Percentiles rank a stretch among this genome's conserved stretches.
phyloP scores from a whole-genome alignment of 208 protist genomes.

The Trichomonas gallinae region DNA sequence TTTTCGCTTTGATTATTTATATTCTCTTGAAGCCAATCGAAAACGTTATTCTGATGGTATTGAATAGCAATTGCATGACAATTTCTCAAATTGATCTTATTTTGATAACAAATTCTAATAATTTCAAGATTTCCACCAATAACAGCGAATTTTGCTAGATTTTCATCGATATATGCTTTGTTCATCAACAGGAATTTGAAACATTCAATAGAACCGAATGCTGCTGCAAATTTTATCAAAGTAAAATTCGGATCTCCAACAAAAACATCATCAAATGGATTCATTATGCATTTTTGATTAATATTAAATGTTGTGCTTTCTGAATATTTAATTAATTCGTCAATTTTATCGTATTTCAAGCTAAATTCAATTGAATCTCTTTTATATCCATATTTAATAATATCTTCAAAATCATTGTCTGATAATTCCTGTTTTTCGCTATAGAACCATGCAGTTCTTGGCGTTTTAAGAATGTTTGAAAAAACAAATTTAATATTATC shows the following conservation, averaged over 20 bases:
- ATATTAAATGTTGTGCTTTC: not conserved
- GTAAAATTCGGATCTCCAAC: not conserved
- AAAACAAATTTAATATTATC: not conserved
- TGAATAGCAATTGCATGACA: not conserved
- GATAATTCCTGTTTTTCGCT: not conserved
- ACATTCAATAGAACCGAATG: not conserved
- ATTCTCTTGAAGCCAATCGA: not conserved
- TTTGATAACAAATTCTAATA: not conserved
- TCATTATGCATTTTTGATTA: not conserved
- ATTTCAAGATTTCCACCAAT: not conserved
- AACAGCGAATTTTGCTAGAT: not conserved
- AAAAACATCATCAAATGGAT: not conserved
- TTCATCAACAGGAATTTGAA: not conserved
- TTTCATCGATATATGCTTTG: not conserved
- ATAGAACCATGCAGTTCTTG: not conserved
- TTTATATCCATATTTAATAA: not conserved
- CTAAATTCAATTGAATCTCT: not conserved
- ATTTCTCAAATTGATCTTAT: not conserved
- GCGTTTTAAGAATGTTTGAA: not conserved
- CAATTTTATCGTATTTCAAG: not conserved
- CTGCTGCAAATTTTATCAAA: not conserved
- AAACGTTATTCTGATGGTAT: not conserved
- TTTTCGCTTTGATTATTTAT: not conserved
- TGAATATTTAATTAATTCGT: not conserved
- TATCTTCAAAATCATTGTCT: not conserved